Base-by-base conservation (phyloP, 306 rosid genomes). In the Pueraria montana region DNA sequence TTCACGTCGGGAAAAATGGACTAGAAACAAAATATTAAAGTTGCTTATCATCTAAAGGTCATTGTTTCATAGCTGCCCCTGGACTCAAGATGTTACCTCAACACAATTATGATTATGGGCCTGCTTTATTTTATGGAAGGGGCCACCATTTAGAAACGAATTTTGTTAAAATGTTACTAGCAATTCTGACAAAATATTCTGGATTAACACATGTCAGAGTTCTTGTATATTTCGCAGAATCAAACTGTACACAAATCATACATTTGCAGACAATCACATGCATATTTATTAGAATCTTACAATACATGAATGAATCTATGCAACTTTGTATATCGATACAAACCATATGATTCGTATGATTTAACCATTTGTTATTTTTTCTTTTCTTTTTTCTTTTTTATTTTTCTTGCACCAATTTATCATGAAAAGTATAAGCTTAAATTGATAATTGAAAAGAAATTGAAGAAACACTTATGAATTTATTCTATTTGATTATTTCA, bases 251-350 rank as follows among this genome's bases (percentile, higher is more conserved):
- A 80, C 83, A 83, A 79, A 78, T n/a, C 86, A 88, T 88, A 88
- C 89, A 92, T 46, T 87, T 80, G 82, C 62, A 78, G 81, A 79
- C 72, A 70, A 80, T 83, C 84, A 64, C 80, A 74, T 42, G 63
- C 11, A 38, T 38, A 38, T 10, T 38, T 38, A 8, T 38, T 8
- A 38, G 43, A 38, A 38, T 38, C 43, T 5, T 34, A 34, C 8
- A 7, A 34, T 34, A 34, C 7, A 34, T 34, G 40, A 6, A 34
- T 34, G 8, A 34, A 34, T 34, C 40, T 34, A 34, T 34, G 40
- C 40, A 34, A 4, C 5, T 34, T 34, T 34, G 40, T 34, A 34
- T 34, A 34, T 34, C 7, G 40, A 34, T 34, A 34, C 40, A 34
- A 34, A 34, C 40, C 34, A 34, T 34, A 4, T 7, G 1, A 34